A percentile compares a stretch with the other conserved stretches of the same genome.
phyloP scores from a whole-genome alignment of 352 stramenopile genomes.

The Peronospora belbahrii region DNA sequence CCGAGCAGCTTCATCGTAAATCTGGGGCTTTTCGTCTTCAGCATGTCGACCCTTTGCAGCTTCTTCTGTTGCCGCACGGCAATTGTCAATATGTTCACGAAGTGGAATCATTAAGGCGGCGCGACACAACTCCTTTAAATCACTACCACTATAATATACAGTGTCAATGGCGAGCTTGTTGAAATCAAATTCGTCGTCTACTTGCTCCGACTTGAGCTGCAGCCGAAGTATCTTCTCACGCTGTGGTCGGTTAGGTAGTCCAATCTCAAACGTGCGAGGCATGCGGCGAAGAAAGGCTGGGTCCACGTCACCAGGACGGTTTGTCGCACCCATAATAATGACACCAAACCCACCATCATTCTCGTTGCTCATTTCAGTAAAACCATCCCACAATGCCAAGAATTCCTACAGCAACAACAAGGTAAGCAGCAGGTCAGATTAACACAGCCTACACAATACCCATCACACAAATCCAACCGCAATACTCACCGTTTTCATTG shows the following conservation, averaged over 20 bases:
- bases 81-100: constrained; percentile 72
- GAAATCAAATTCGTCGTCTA: constrained; percentile 78
- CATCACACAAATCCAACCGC: neutral
- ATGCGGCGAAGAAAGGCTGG: constrained; percentile 93
- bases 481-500: constrained; percentile 75
- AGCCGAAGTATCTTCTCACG: constrained; percentile 91
- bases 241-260: constrained; percentile 79
- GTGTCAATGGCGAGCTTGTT: constrained; percentile 76
- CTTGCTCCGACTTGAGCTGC: constrained; percentile 83
- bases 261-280: constrained; percentile 93
- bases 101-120: constrained; percentile 84
- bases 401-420: constrained; percentile 80
- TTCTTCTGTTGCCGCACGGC: constrained; percentile 32
- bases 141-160: constrained; percentile 92
- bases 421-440: constrained; percentile 7
- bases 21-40: constrained; percentile 22
- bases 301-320: constrained; percentile 89
- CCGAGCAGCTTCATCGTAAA: constrained; percentile 27
- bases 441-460: neutral
- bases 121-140: constrained; percentile 89
- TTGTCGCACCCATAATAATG: constrained; percentile 95
- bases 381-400: constrained; percentile 96
- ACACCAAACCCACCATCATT: constrained; percentile 78
- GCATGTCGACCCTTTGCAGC: constrained; percentile 22
- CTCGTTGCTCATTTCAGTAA: constrained; percentile 74